Evolutionary conservation across 2,329 filamentous ascomycete genomes (phyloP).

Genomic region (Penicillium expansum): DNA sequence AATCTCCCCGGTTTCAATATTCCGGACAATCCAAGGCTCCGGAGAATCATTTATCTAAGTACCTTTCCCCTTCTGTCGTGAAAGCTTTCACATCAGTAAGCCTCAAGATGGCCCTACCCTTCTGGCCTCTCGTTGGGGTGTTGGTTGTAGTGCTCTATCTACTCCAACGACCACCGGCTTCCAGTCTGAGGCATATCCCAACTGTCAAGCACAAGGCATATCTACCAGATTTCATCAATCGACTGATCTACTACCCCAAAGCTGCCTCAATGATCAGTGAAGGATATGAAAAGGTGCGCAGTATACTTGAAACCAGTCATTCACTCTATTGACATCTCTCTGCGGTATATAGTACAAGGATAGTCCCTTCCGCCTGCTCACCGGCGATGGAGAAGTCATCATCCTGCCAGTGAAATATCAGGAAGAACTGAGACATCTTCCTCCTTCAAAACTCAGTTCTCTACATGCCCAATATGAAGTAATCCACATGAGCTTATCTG

Average conservation of each 20-base stretch:
- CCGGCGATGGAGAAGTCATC: slow-evolving; percentile 30
- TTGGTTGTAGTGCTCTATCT: slow-evolving; percentile 9
- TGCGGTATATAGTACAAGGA: slow-evolving; percentile 26
- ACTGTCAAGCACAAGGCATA: slow-evolving; percentile 20
- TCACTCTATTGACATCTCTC: background rate
- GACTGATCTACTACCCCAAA: slow-evolving; percentile 25
- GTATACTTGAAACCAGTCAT: background rate
- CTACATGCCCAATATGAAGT: slow-evolving; percentile 32
- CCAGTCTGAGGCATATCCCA: slow-evolving; percentile 21
- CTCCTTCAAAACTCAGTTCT: slow-evolving; percentile 22
- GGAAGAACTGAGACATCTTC: slow-evolving; percentile 22
- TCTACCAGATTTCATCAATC: slow-evolving; percentile 27
- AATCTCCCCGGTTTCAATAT: background rate
- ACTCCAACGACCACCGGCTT: slow-evolving; percentile 5
- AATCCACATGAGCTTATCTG: background rate
- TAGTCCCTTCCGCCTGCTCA: slow-evolving; percentile 28
- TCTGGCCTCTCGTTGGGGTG: slow-evolving; percentile 13
- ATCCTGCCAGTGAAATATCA: slow-evolving; percentile 30
- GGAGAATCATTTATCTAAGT: slow-evolving; percentile 2
- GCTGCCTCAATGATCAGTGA: slow-evolving; percentile 23
- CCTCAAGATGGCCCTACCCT: slow-evolving; percentile 6
- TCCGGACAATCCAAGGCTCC: background rate
- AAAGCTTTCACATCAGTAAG: background rate
- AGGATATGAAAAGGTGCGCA: slow-evolving; percentile 25
- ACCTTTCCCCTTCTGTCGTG: background rate